phyloP scores from a whole-genome alignment of 148 eudicot genomes.

The Dysphania ambrosioides region DNA sequence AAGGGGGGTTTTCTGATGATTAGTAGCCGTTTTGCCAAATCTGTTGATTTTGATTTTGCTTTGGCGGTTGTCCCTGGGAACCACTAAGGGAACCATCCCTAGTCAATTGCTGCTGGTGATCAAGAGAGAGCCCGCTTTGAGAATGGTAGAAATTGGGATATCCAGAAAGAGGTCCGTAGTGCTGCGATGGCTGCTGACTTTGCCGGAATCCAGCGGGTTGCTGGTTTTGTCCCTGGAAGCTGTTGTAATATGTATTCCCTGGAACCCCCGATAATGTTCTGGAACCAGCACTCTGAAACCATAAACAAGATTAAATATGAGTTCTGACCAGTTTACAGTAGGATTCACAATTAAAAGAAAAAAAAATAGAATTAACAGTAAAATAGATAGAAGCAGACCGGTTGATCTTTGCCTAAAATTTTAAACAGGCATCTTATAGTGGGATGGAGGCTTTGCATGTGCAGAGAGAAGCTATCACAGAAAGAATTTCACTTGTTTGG shows the following conservation, averaged over 20 bases:
- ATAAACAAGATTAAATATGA: constrained; percentile 14
- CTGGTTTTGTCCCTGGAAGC: constrained; percentile 67
- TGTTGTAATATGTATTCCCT: constrained; percentile 75
- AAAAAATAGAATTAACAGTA: too few relatives aligned
- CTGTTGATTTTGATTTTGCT: constrained; percentile 71
- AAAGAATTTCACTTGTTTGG: neutral
- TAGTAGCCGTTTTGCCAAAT: constrained; percentile 81
- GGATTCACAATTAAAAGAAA: too few relatives aligned
- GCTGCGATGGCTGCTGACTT: constrained; percentile 57
- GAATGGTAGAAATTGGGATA: constrained; percentile 76
- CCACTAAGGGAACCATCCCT: constrained; percentile 62
- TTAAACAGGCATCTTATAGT: neutral
- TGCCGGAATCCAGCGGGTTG: constrained; percentile 66
- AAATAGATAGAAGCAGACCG: too few relatives aligned
- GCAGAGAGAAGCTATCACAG: too few relatives aligned
- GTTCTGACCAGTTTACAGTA: neutral
- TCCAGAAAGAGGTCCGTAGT: constrained; percentile 52
- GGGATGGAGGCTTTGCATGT: neutral
- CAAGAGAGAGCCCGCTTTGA: constrained; percentile 59
- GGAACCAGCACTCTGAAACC: constrained; percentile 73
- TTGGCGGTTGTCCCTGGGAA: constrained; percentile 65
- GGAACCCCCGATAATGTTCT: constrained; percentile 82
- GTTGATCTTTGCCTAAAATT: too few relatives aligned
- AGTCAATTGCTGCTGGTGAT: constrained; percentile 73
- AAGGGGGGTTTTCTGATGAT: constrained; percentile 25